Conservation (phyloP, 805 yeast genomes). For the Suhomyces prunicola region DNA sequence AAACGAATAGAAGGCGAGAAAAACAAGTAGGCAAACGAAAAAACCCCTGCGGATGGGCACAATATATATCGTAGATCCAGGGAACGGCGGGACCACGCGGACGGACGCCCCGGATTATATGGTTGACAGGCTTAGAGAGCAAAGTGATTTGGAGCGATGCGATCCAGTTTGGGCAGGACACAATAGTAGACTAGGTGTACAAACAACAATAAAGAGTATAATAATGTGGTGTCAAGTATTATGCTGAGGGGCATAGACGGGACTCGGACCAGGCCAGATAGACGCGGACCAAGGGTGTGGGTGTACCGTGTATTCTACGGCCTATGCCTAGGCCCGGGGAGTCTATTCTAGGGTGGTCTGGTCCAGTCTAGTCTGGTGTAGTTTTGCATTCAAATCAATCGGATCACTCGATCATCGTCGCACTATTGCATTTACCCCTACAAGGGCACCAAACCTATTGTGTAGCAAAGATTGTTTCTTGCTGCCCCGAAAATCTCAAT, state of each 20-base stretch:
- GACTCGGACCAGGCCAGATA: too few relatives aligned
- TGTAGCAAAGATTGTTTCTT: not conserved
- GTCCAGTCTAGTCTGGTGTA: too few relatives aligned
- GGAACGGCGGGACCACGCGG: slow-evolving; percentile 2
- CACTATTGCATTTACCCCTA: not conserved
- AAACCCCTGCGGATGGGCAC: not conserved
- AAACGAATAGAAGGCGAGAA: not conserved
- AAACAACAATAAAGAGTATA: not conserved
- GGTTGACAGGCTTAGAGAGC: not conserved
- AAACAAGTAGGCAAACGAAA: not conserved
- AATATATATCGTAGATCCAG: slow-evolving; percentile 1
- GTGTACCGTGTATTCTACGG: too few relatives aligned
- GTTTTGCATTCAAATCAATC: too few relatives aligned
- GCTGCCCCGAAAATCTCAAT: not conserved
- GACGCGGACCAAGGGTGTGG: too few relatives aligned
- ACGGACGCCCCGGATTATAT: not conserved
- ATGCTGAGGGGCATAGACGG: too few relatives aligned
- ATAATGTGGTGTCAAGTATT: too few relatives aligned
- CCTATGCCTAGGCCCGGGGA: too few relatives aligned
- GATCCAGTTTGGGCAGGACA: not conserved
- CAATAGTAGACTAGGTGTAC: not conserved
- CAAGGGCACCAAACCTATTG: not conserved
- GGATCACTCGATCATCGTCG: not conserved
- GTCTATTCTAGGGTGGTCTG: too few relatives aligned
- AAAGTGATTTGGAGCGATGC: not conserved